Evolutionary conservation across 306 rosid species (phyloP).

Genomic region (Gleditsia sinensis): DNA sequence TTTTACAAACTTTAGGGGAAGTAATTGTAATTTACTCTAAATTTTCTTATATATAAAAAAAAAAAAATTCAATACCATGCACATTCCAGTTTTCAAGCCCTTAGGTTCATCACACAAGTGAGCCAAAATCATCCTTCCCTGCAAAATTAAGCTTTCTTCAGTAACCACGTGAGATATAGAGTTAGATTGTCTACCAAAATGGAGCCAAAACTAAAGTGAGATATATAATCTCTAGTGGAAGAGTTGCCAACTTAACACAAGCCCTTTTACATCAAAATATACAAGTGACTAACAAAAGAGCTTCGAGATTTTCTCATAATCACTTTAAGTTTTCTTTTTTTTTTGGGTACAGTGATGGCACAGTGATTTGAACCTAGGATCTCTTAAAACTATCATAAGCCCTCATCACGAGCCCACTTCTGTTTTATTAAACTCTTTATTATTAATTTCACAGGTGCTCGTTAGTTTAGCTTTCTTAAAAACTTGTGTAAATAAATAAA

Average conservation of each 20-base stretch:
- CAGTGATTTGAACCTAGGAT: background rate
- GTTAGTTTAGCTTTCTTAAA: too few species aligned
- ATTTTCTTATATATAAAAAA: too few species aligned
- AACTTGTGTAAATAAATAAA: background rate
- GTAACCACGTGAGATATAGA: slow-evolving; percentile 19
- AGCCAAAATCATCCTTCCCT: slow-evolving; percentile 96
- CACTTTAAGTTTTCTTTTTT: background rate
- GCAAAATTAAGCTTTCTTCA: slow-evolving; percentile 50
- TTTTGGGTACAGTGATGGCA: background rate
- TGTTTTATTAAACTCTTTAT: too few species aligned
- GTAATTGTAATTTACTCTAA: too few species aligned
- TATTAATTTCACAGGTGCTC: too few species aligned
- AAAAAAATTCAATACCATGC: slow-evolving; percentile 72
- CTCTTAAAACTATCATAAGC: too few species aligned
- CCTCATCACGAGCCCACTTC: too few species aligned
- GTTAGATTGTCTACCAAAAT: background rate
- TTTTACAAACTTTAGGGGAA: too few species aligned
- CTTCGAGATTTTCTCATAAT: background rate
- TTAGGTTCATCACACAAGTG: slow-evolving; percentile 98
- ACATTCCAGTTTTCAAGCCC: slow-evolving; percentile 98
- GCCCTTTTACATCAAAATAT: slow-evolving; percentile 1
- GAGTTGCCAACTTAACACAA: background rate
- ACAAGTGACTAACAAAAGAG: background rate
- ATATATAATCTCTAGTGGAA: slow-evolving; percentile 12
- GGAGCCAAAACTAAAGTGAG: slow-evolving; percentile 10